These are phyloP conservation scores for Cornus florida DNA, from an alignment of 148 eudicot genomes.

Conservation along the genomic window DNA sequence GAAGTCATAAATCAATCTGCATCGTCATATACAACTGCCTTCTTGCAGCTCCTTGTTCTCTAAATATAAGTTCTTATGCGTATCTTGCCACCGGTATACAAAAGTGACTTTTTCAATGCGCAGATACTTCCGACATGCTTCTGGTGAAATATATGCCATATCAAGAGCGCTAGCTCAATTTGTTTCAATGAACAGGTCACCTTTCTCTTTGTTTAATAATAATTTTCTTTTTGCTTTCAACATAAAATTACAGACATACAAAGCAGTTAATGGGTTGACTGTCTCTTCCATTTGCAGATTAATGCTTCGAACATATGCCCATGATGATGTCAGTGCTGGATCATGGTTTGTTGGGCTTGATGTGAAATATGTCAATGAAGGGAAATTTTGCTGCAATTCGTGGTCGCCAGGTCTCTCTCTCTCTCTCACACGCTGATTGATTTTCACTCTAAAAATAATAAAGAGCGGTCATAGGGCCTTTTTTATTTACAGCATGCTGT, in stretches of 20 bases:
- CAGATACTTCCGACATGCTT: slow-evolving; percentile 91
- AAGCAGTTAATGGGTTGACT: slow-evolving; percentile 2
- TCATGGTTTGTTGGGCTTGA: slow-evolving; percentile 95
- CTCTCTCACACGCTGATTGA: background rate
- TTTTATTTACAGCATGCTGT: background rate
- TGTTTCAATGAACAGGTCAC: slow-evolving; percentile 75
- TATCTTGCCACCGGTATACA: background rate
- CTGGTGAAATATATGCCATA: slow-evolving; percentile 78
- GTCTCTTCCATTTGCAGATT: slow-evolving; percentile 45
- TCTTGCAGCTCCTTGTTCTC: too few relatives aligned
- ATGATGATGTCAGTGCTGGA: slow-evolving; percentile 87
- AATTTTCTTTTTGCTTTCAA: background rate
- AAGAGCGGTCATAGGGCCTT: too few relatives aligned
- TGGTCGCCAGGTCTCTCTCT: slow-evolving; percentile 70
- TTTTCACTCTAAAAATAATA: background rate
- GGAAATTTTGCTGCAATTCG: slow-evolving; percentile 85
- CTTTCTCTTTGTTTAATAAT: background rate
- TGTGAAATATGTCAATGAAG: slow-evolving; percentile 74
- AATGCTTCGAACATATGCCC: slow-evolving; percentile 70
- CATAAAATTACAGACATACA: background rate
- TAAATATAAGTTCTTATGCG: background rate
- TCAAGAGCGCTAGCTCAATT: slow-evolving; percentile 86
- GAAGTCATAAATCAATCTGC: background rate
- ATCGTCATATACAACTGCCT: too few relatives aligned
- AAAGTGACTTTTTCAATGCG: slow-evolving; percentile 5